These are phyloP conservation scores for Myxozyma monticola DNA, from an alignment of 805 yeast species.

Conservation along the genomic window DNA sequence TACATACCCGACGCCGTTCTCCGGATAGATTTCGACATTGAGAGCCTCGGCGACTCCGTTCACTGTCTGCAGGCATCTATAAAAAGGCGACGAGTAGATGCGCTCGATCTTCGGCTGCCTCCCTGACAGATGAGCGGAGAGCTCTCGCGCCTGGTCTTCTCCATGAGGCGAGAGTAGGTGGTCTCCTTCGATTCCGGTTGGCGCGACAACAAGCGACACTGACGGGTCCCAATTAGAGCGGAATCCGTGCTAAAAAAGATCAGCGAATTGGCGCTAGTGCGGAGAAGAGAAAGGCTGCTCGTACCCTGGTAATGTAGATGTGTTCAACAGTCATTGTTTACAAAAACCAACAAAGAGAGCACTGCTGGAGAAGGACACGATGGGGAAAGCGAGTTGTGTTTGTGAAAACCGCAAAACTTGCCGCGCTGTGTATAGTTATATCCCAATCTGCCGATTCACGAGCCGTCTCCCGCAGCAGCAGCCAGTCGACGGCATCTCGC, in stretches of 20 bases:
- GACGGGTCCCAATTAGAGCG: slow-evolving; percentile 79
- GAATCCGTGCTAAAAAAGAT: slow-evolving; percentile 67
- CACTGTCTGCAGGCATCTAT: slow-evolving; percentile 82
- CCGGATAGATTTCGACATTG: slow-evolving; percentile 61
- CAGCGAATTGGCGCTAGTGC: background rate
- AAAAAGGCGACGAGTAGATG: slow-evolving; percentile 80
- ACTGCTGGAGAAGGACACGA: too few species aligned
- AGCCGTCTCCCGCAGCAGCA: too few species aligned
- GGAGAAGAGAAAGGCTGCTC: background rate
- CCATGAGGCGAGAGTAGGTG: slow-evolving; percentile 89
- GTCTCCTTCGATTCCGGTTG: slow-evolving; percentile 89
- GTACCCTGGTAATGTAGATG: slow-evolving; percentile 13
- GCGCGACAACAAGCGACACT: slow-evolving; percentile 66
- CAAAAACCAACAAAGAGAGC: too few species aligned
- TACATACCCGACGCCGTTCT: slow-evolving; percentile 69
- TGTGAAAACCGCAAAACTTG: too few species aligned
- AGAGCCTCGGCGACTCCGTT: slow-evolving; percentile 64
- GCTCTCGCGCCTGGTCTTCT: slow-evolving; percentile 77
- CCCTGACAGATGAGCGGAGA: slow-evolving; percentile 60
- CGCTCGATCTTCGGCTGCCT: slow-evolving; percentile 62
- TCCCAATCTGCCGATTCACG: too few species aligned
- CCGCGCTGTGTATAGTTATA: too few species aligned
- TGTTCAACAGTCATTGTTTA: slow-evolving; percentile 14
- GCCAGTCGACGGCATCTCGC: too few species aligned
- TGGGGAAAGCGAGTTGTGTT: too few species aligned